Base-by-base conservation (phyloP, 352 stramenopile species). In the Phytophthora idaei region DNA sequence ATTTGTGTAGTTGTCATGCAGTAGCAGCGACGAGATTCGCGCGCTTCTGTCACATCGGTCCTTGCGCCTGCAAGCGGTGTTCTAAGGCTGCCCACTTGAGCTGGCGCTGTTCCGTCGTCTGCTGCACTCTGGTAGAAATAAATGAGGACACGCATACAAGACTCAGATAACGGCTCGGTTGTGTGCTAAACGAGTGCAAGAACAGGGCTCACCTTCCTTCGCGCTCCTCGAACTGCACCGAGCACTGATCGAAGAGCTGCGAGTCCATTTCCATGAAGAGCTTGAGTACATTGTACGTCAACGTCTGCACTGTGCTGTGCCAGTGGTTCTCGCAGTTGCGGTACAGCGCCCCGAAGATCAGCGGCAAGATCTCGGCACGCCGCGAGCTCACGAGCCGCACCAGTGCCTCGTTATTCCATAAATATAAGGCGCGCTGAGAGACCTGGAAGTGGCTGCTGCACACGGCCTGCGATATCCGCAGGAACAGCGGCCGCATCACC, bases 371-470 rank as follows among this genome's bases (percentile, higher is more conserved):
- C 44, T 92, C 79, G 5, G 96, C 93, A 73, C 98, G 95, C 50
- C 98, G 81, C 64, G 96, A 85, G 46, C 90, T 98, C 7, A 99
- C 97, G 42, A 94, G 97, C 47, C 97, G 97, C 15, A 98, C 96
- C 41, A 99, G 90, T 58, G 98, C 93, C 67, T 99, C 96, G 61
- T 99, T 99, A 82, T 99, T 99, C 98, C 98, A 99, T 61, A 99
- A 92, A 84, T 98, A 99, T 59, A 99, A 83, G 27, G 97, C 93
- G 39, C 97, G 92, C 80, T 99, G 97, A 28, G 97, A 97, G 17
- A 92, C 84, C 80, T 99, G 96, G 72, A 99, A 99, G 73, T 99
- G 96, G 67, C 97, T 92, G 44, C 87, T 98, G 54, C 94, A 93
- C 6, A 99, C 78, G 65, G 90, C 97, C 56, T 89, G 77, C 47